Percentiles rank a stretch among this genome's conserved stretches.
These are phyloP conservation scores for Herpotrichia juniperi DNA, from an alignment of 2,329 filamentous ascomycete species.

Conservation along the genomic window DNA sequence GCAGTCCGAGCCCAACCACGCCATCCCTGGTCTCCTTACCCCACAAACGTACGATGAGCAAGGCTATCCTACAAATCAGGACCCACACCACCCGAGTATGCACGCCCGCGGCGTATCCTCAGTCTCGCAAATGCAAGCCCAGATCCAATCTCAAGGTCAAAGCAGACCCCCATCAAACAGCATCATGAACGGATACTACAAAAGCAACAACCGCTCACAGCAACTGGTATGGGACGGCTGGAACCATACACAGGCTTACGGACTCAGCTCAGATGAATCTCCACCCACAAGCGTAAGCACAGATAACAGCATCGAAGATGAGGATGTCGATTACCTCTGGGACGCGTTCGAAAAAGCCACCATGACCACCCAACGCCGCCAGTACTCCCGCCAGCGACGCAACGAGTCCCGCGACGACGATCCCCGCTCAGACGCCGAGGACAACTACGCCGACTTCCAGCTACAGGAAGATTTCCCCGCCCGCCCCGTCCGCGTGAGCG, in stretches of 20 bases:
- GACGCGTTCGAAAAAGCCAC: conserved; percentile 34
- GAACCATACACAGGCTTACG: conserved; percentile 40
- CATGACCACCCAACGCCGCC: conserved; percentile 18
- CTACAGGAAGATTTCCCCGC: conserved; percentile 10
- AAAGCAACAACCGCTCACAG: conserved; percentile 32
- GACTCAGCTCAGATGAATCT: conserved; percentile 33
- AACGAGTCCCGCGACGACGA: conserved; percentile 27
- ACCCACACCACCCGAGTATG: conserved; percentile 33
- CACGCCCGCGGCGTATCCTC: conserved; percentile 43
- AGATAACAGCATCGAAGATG: conserved; percentile 33
- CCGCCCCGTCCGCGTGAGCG: conserved; percentile 29
- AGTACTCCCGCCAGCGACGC: conserved; percentile 20
- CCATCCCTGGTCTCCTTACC: conserved; percentile 43
- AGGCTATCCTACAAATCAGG: conserved; percentile 37
- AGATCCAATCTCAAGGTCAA: no score
- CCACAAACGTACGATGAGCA: conserved; percentile 44
- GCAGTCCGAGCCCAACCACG: conserved; percentile 48
- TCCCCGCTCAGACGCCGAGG: conserved; percentile 29
- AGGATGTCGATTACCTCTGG: conserved; percentile 44
- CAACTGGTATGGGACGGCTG: conserved; percentile 39
- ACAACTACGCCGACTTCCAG: conserved; percentile 27
- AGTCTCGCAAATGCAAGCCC: conserved; percentile 39
- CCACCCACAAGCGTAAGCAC: conserved; percentile 38
- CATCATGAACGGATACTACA: conserved; percentile 21
- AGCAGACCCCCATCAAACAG: conserved; percentile 29